Evolutionary conservation across 495 filamentous ascomycete species (phyloP).

Genomic region (Bombardia bombarda): DNA sequence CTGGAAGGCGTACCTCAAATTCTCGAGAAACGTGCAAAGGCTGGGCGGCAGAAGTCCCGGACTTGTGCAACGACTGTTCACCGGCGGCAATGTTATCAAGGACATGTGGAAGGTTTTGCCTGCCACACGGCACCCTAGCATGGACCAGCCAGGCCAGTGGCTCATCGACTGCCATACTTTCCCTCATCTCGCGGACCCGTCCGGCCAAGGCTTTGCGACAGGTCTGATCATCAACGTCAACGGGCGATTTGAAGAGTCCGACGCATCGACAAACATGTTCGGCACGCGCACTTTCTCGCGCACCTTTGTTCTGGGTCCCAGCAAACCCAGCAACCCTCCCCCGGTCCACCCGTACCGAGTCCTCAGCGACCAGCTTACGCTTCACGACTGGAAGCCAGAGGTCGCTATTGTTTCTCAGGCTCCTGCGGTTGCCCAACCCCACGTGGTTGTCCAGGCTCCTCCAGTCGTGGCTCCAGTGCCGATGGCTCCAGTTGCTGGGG

Average conservation of each 20-base stretch:
- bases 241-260: slow-evolving; percentile 74
- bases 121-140: slow-evolving; percentile 63
- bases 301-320: slow-evolving; percentile 75
- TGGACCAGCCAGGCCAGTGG: slow-evolving; percentile 56
- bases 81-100: slow-evolving; percentile 57
- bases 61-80: slow-evolving; percentile 56
- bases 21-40: slow-evolving; percentile 71
- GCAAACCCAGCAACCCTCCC: slow-evolving; percentile 38
- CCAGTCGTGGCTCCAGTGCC: slow-evolving; percentile 2
- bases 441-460: neutral
- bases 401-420: slow-evolving; percentile 4
- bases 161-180: slow-evolving; percentile 75
- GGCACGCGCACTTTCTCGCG: slow-evolving; percentile 73
- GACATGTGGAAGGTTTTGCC: slow-evolving; percentile 64
- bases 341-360: slow-evolving; percentile 50
- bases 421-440: slow-evolving; percentile 3
- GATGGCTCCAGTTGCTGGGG: neutral
- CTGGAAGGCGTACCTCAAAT: slow-evolving; percentile 72
- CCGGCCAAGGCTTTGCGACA: slow-evolving; percentile 51
- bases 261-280: slow-evolving; percentile 40
- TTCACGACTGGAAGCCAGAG: slow-evolving; percentile 43
- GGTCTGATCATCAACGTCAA: slow-evolving; percentile 75
- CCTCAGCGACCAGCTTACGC: slow-evolving; percentile 66
- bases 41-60: slow-evolving; percentile 45
- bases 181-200: slow-evolving; percentile 61